Evolutionary conservation across 2,329 filamentous ascomycete genomes (phyloP).

Genomic region (Colletotrichum limetticola): DNA sequence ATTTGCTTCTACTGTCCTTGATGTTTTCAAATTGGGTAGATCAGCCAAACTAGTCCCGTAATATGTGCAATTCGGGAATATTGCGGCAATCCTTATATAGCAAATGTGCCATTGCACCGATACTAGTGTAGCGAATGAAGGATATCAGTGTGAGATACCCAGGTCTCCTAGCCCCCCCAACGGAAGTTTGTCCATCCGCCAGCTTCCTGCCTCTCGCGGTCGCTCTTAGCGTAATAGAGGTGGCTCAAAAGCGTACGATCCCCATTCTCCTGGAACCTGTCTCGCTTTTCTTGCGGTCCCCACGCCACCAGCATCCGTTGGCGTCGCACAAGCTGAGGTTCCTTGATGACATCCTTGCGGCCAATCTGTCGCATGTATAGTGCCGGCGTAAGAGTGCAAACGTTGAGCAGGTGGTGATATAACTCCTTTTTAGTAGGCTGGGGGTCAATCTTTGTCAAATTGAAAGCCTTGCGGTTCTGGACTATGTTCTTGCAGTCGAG

Average conservation of each 20-base stretch:
- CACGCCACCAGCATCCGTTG: slow-evolving; percentile 53
- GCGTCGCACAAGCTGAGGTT: slow-evolving; percentile 47
- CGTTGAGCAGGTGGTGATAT: slow-evolving; percentile 43
- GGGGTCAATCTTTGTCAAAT: slow-evolving; percentile 45
- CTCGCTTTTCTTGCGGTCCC: slow-evolving; percentile 46
- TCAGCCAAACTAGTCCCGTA: neutral
- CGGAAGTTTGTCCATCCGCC: slow-evolving; percentile 30
- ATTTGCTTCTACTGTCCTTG: no score
- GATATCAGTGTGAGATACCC: neutral
- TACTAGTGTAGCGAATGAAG: no score
- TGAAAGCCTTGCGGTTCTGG: slow-evolving; percentile 49
- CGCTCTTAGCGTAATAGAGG: slow-evolving; percentile 41
- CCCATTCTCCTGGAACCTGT: slow-evolving; percentile 40
- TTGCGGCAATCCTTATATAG: neutral
- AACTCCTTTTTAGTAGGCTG: slow-evolving; percentile 45
- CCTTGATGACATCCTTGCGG: slow-evolving; percentile 45
- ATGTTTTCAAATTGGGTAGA: neutral
- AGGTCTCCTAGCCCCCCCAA: slow-evolving; percentile 15
- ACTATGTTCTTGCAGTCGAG: slow-evolving; percentile 50
- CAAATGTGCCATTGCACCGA: neutral
- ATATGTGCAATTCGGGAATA: neutral
- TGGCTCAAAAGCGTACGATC: slow-evolving; percentile 45
- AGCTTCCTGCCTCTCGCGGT: slow-evolving; percentile 26
- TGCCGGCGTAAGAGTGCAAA: slow-evolving; percentile 49
- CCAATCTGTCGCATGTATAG: slow-evolving; percentile 50